Percentiles rank a stretch among this genome's conserved stretches.
Conservation (phyloP, 345 rosid genomes). For the Abelmoschus esculentus region DNA sequence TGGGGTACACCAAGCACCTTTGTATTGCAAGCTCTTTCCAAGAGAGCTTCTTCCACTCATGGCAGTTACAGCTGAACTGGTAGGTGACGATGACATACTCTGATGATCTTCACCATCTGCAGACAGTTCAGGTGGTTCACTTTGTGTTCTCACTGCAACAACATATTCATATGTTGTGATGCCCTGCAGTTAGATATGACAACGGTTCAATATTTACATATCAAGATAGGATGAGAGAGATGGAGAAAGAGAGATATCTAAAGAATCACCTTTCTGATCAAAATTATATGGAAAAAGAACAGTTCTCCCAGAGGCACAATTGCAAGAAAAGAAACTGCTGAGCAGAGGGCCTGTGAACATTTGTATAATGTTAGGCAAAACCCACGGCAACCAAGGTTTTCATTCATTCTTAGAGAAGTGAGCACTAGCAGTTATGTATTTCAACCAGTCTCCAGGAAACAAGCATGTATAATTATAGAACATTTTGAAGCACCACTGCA, state of each 20-base stretch:
- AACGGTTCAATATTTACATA: slow-evolving; percentile 8
- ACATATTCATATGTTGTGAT: slow-evolving; percentile 91
- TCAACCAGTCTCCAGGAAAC: neutral
- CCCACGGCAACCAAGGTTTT: neutral
- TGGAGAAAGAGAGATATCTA: neutral
- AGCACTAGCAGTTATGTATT: neutral
- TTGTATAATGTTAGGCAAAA: slow-evolving; percentile 4
- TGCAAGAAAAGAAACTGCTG: slow-evolving; percentile 72
- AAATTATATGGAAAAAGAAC: slow-evolving; percentile 81
- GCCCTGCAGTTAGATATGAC: slow-evolving; percentile 43
- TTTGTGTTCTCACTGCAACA: slow-evolving; percentile 84
- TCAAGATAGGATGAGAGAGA: neutral
- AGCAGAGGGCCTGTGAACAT: slow-evolving; percentile 61
- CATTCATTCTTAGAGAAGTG: neutral
- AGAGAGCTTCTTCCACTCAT: slow-evolving; percentile 84
- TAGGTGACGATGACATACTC: slow-evolving; percentile 69
- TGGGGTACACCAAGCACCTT: slow-evolving; percentile 92
- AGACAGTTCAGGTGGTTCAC: slow-evolving; percentile 69
- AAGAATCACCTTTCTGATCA: slow-evolving; percentile 64
- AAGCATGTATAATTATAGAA: neutral
- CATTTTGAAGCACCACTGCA: neutral
- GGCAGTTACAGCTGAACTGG: slow-evolving; percentile 80
- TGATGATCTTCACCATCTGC: slow-evolving; percentile 62
- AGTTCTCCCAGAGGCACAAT: slow-evolving; percentile 80
- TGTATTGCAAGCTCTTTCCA: slow-evolving; percentile 72